A percentile compares a stretch with the other conserved stretches of the same genome.
These are phyloP conservation scores for Thozetella sp. DNA, from an alignment of 495 filamentous ascomycete species.

Conservation along the genomic window DNA sequence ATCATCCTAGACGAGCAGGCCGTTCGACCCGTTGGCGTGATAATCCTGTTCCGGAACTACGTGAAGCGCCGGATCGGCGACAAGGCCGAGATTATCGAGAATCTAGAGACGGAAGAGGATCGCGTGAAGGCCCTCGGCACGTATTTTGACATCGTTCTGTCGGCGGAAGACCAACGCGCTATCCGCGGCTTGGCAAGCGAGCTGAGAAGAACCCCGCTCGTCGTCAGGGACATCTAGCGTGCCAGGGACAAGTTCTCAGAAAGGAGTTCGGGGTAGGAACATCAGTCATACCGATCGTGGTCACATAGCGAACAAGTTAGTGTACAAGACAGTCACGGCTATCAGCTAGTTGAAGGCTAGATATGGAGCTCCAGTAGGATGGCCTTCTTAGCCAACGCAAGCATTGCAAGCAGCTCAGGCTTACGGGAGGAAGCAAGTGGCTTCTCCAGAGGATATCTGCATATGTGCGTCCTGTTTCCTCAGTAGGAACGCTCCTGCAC, in stretches of 20 bases:
- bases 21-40: slow-evolving; percentile 15
- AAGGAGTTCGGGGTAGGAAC: no score
- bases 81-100: slow-evolving; percentile 45
- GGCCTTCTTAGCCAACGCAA: no score
- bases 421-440: no score
- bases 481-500: no score
- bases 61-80: slow-evolving; percentile 60
- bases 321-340: no score
- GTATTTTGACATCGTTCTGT: slow-evolving; percentile 59
- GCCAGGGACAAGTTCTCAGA: neutral
- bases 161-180: slow-evolving; percentile 47
- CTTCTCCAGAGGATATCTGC: no score
- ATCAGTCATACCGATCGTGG: no score
- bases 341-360: no score
- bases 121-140: slow-evolving; percentile 50
- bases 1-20: slow-evolving; percentile 40
- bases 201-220: slow-evolving; percentile 17
- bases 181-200: slow-evolving; percentile 56
- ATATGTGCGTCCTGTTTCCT: no score
- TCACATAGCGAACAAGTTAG: no score
- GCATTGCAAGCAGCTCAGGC: no score
- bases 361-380: no score
- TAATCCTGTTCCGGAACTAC: slow-evolving; percentile 57
- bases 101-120: slow-evolving; percentile 50
- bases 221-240: neutral